Base-by-base conservation (phyloP, 306 rosid species). In the Carpinus fangiana region DNA sequence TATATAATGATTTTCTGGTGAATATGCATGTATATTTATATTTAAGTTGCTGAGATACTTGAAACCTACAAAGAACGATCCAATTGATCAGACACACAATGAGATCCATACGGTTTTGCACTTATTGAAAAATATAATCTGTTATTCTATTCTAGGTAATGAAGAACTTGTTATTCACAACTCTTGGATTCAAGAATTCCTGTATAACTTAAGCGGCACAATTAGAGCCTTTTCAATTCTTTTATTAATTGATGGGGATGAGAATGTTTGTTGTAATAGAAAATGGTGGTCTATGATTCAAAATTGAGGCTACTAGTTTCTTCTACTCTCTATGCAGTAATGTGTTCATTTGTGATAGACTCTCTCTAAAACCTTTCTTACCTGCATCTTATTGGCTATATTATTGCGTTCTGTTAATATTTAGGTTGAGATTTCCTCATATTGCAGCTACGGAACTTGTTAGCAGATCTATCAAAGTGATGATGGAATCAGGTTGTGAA, bases 401-500 rank as follows among this genome's bases (percentile, higher is more conserved):
- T 12, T 5, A 8, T 41, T 31, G n/a, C 47, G 7, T 20, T 59
- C 8, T 54, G 13, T 66, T 36, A 66, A 16, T 38, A 8, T 4
- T 20, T 38, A 66, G 8, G 51, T 5, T 72, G 21, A 14, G 26
- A 51, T 75, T 72, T 82, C 62, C 53, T 67, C 72, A 46, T 75
- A 36, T 74, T 80, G 86, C 91, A 90, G 99, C 99, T 51, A 87
- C 99, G 3, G 96, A 91, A 67, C 98, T 95, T 73, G 98, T 95
- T 56, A 82, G 94, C 56, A 91, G 97, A 84, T 90, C 96, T 62
- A 95, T 95, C 77, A 86, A 85, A 81, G 97, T 89, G 76, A 93
- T 95, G 98, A 91, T 90, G 98, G 98, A 93, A 77, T 95, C 98
- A 0, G 99, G 99, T 16, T 95, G 98, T 72, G 97, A 95, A 73